phyloP scores from a whole-genome alignment of 768 basidiomycete genomes.

The Leccinum ochraceum region DNA sequence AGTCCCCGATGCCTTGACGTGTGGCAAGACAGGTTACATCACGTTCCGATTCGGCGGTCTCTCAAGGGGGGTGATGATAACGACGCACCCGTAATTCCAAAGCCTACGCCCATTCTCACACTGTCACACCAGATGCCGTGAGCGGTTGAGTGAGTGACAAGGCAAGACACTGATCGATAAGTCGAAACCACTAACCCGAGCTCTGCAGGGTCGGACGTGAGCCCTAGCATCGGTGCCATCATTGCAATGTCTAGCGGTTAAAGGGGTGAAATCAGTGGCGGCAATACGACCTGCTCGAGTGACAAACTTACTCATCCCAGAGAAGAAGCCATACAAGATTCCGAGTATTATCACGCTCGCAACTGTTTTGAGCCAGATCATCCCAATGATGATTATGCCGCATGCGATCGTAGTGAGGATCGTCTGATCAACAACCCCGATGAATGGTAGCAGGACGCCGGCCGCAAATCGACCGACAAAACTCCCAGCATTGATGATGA shows the following conservation, averaged over 20 bases:
- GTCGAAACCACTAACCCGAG: conserved; percentile 41
- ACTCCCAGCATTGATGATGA: conserved; percentile 48
- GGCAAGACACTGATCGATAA: not conserved
- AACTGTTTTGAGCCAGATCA: conserved; percentile 39
- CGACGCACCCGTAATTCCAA: conserved; percentile 41
- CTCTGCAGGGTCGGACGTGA: conserved; percentile 50
- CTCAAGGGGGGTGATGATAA: not conserved
- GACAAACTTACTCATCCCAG: conserved; percentile 40
- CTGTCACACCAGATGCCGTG: conserved; percentile 11
- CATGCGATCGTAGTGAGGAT: conserved; percentile 35
- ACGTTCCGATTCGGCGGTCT: not conserved
- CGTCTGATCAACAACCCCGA: conserved; percentile 47
- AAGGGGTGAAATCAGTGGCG: not conserved
- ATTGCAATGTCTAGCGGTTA: conserved; percentile 35
- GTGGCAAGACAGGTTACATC: not conserved
- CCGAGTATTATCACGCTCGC: conserved; percentile 43
- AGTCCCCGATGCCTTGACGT: conserved; percentile 24
- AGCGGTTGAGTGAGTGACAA: not conserved
- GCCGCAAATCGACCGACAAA: conserved; percentile 51
- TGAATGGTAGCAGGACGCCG: conserved; percentile 37
- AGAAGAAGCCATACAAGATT: conserved; percentile 49
- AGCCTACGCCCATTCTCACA: conserved; percentile 48
- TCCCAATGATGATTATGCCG: conserved; percentile 43
- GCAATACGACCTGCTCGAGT: not conserved
- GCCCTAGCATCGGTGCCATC: conserved; percentile 45